phyloP scores from a whole-genome alignment of 257 asterid species.

The Verbena officinalis region DNA sequence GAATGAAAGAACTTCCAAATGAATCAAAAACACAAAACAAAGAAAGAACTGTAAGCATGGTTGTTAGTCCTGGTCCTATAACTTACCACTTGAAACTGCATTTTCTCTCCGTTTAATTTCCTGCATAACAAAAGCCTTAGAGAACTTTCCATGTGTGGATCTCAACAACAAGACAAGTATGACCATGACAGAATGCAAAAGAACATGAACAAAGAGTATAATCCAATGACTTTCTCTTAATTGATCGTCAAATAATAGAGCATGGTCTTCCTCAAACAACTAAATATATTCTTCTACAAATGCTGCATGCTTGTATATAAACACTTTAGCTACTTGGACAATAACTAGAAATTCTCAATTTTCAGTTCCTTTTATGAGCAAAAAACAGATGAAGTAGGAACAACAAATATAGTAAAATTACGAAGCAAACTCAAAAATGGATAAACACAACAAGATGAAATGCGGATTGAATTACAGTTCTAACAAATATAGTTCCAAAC shows the following conservation, averaged over 20 bases:
- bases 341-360: slow-evolving; percentile 2
- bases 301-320: neutral
- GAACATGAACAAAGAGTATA: slow-evolving; percentile 13
- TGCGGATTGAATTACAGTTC: neutral
- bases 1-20: slow-evolving; percentile 29
- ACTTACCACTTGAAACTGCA: slow-evolving; percentile 50
- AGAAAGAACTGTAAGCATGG: neutral
- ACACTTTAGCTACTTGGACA: slow-evolving; percentile 1
- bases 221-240: slow-evolving; percentile 21
- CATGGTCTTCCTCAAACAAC: neutral
- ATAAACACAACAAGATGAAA: slow-evolving; percentile 1
- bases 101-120: slow-evolving; percentile 64
- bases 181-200: slow-evolving; percentile 22
- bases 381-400: slow-evolving; percentile 17
- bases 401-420: neutral
- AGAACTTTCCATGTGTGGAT: slow-evolving; percentile 23
- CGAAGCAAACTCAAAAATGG: neutral
- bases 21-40: slow-evolving; percentile 23
- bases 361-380: slow-evolving; percentile 9
- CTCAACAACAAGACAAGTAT: slow-evolving; percentile 17
- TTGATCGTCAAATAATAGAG: slow-evolving; percentile 6
- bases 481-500: neutral
- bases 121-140: slow-evolving; percentile 31
- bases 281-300: neutral
- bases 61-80: slow-evolving; percentile 10